Base-by-base conservation (phyloP, 176 grass and related monocot species). In the Oryza rufipogon region DNA sequence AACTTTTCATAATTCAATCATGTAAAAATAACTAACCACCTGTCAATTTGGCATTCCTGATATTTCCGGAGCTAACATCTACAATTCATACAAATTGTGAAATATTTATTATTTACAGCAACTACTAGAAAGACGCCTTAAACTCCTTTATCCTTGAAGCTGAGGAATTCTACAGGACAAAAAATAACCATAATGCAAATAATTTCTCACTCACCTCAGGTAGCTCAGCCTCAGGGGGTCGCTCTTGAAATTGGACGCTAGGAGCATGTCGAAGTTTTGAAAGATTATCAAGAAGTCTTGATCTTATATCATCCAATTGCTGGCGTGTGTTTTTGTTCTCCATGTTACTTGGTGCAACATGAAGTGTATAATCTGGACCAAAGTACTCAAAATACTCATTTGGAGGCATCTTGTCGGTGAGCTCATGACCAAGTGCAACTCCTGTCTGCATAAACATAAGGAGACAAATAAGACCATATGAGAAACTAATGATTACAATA, bases 241-340 rank as follows among this genome's bases (percentile, higher is more conserved):
- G 83, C 76, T 99, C 97, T 85, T 99, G 97, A 94, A 99, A 99
- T 79, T 96, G 97, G 22, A 96, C 91, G 80, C 97, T 99, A 46
- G 97, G 97, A 86, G 91, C 97, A 84, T 99, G 97, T 49, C 68
- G 87, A 63, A 99, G 87, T 84, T 89, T 99, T 26, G 91, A 92
- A 78, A 99, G 97, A 88, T 94, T 94, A 66, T 99, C 97, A 4
- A 99, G 81, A 87, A 99, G 93, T 54, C 76, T 99, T 16, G 90
- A 67, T 82, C 94, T 93, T 87, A 99, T 99, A 11, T 96, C 97
- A 86, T 99, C 91, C 71, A 99, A 85, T 51, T 94, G 93, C 16
- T 83, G 78, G 23, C 36, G 23, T 11, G 94, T 88, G 66, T 97
- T 97, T 83, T 88, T 91, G 67, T 97, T 97, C 78, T 97, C 90